A percentile compares a stretch with the other conserved stretches of the same genome.
Conservation (phyloP, 495 filamentous ascomycete genomes). For the Daldinia loculata region DNA sequence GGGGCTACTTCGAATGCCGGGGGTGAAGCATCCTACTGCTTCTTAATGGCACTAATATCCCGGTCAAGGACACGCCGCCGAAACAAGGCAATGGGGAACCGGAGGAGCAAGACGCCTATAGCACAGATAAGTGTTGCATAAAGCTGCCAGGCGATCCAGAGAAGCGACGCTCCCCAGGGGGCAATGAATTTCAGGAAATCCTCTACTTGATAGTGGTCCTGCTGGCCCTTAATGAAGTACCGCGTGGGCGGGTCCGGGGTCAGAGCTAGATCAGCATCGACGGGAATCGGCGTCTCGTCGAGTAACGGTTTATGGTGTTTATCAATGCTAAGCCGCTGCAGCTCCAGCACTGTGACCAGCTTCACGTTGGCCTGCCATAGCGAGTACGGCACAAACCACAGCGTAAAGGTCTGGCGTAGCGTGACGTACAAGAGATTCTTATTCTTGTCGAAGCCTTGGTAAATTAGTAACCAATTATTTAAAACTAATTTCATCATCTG, state of each 20-base stretch:
- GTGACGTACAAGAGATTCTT: constrained; percentile 73
- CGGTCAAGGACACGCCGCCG: constrained; percentile 15
- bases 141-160: constrained; percentile 65
- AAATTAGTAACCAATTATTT: neutral
- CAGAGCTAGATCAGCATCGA: constrained; percentile 10
- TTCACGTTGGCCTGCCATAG: constrained; percentile 68
- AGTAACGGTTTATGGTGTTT: constrained; percentile 17
- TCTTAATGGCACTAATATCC: constrained; percentile 22
- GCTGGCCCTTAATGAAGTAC: constrained; percentile 77
- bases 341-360: constrained; percentile 76
- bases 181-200: constrained; percentile 77
- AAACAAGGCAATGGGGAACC: constrained; percentile 11
- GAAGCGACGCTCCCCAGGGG: constrained; percentile 56
- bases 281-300: neutral
- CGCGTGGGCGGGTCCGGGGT: constrained; percentile 20
- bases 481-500: too few relatives aligned
- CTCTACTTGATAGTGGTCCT: constrained; percentile 83
- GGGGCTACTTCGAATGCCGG: neutral
- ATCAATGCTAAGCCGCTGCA: constrained; percentile 49
- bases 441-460: constrained; percentile 70
- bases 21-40: constrained; percentile 27
- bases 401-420: constrained; percentile 74
- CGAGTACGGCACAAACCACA: constrained; percentile 77
- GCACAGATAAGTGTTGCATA: constrained; percentile 70
- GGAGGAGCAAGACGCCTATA: constrained; percentile 54